Conservation (phyloP, 2,329 filamentous ascomycete species). For the Thielaviopsis musarum region DNA sequence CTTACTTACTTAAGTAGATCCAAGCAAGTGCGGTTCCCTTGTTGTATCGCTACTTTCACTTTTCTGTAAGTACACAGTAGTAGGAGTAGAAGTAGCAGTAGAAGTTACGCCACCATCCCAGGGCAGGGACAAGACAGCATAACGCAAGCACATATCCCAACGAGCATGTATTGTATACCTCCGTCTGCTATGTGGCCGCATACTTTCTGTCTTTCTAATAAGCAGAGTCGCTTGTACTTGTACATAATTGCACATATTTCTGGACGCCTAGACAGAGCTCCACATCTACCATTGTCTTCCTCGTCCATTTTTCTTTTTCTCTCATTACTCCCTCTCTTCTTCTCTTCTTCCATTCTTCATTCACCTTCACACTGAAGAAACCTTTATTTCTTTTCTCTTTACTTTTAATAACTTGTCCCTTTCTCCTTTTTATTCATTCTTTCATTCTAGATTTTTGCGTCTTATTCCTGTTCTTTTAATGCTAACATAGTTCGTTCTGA, state of each 20-base stretch:
- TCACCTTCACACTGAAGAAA: background rate
- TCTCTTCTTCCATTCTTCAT: background rate
- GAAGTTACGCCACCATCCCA: background rate
- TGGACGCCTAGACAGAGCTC: background rate
- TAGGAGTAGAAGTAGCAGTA: background rate
- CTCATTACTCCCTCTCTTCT: background rate
- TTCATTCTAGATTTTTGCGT: conserved; percentile 2
- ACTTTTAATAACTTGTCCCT: background rate
- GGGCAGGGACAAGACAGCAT: background rate
- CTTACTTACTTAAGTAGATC: no score
- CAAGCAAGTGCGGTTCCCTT: background rate
- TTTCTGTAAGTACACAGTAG: no score
- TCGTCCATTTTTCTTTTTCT: background rate
- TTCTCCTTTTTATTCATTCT: background rate
- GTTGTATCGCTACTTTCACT: no score
- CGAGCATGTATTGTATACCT: background rate
- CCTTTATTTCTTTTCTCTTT: background rate
- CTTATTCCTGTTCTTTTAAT: background rate
- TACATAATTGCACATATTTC: background rate
- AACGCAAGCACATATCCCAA: background rate
- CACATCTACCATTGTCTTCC: background rate
- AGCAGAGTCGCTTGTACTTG: background rate
- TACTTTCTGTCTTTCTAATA: background rate
- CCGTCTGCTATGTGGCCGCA: background rate
- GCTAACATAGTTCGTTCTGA: background rate